A percentile compares a stretch with the other conserved stretches of the same genome.
Evolutionary conservation across 352 stramenopile genomes (phyloP).

Genomic region (Thraustochytrium striatum): DNA sequence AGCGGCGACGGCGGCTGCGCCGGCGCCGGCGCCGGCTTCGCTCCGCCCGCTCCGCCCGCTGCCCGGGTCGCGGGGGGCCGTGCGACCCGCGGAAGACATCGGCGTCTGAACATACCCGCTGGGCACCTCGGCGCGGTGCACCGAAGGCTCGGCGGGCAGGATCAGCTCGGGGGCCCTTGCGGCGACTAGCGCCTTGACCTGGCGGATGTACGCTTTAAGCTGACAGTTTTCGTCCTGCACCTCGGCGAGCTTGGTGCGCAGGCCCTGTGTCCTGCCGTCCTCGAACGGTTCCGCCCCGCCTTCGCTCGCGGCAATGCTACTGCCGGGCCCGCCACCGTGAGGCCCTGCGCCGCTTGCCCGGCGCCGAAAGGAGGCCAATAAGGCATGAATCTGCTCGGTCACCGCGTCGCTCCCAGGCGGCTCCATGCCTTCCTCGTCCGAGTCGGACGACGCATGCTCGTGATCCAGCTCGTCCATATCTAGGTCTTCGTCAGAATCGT

Average conservation of each 20-base stretch:
- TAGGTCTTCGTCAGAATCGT: not conserved
- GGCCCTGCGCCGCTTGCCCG: not conserved
- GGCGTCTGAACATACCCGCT: not conserved
- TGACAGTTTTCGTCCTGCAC: constrained; percentile 41
- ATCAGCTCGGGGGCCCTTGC: not conserved
- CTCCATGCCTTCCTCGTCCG: not conserved
- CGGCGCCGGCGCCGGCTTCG: not conserved
- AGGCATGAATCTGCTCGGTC: not conserved
- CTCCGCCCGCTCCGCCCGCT: not conserved
- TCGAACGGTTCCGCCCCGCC: not conserved
- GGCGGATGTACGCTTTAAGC: constrained; percentile 19
- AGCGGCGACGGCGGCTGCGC: not conserved
- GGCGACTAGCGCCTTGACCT: not conserved
- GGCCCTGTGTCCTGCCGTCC: not conserved
- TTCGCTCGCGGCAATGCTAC: not conserved
- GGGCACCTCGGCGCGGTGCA: too few species aligned
- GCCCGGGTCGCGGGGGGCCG: not conserved
- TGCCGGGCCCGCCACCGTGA: too few species aligned
- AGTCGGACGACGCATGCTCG: not conserved
- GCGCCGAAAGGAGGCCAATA: not conserved
- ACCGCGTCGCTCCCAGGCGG: constrained; percentile 8
- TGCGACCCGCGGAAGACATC: not conserved
- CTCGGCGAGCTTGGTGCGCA: constrained; percentile 14
- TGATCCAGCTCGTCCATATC: not conserved
- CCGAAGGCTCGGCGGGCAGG: not conserved